These are phyloP conservation scores for Chrysoporthe cubensis DNA, from an alignment of 2,329 filamentous ascomycete species.

Conservation along the genomic window DNA sequence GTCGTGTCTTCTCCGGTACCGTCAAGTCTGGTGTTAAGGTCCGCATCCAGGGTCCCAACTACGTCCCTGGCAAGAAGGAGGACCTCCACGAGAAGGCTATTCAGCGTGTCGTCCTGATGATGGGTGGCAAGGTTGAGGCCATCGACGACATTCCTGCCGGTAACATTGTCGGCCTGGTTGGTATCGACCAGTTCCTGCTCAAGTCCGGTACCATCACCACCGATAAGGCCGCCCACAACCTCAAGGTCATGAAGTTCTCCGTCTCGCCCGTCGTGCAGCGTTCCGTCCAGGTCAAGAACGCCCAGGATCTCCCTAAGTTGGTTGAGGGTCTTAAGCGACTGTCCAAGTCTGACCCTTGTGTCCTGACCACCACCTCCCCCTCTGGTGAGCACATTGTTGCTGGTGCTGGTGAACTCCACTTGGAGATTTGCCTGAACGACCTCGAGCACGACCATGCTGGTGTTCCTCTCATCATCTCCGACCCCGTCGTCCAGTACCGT, in stretches of 20 bases:
- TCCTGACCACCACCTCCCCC: constrained; percentile 84
- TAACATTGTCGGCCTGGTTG: constrained; percentile 99
- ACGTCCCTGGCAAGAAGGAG: constrained; percentile 96
- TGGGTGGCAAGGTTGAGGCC: constrained; percentile 98
- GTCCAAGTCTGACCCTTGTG: constrained; percentile 99
- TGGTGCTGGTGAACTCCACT: constrained; percentile 98
- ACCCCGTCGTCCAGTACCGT: constrained; percentile 98
- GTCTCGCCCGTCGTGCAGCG: constrained; percentile 98
- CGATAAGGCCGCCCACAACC: constrained; percentile 96
- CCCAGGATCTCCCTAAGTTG: constrained; percentile 98
- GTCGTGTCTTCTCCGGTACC: constrained; percentile 99
- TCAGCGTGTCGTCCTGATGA: constrained; percentile 99
- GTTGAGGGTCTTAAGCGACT: constrained; percentile 99
- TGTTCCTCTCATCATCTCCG: constrained; percentile 96
- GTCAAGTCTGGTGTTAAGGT: constrained; percentile 98
- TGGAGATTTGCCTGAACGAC: constrained; percentile 99
- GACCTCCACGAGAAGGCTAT: constrained; percentile 99
- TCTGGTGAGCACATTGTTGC: constrained; percentile 99
- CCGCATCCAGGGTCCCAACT: constrained; percentile 99
- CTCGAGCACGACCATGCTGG: constrained; percentile 98
- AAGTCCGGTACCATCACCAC: constrained; percentile 99
- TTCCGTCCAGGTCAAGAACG: constrained; percentile 99
- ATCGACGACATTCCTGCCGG: constrained; percentile 98
- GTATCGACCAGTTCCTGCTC: constrained; percentile 99
- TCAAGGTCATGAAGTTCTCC: constrained; percentile 99